Evolutionary conservation across 2,329 filamentous ascomycete genomes (phyloP).

Genomic region (Mycosphaerella sp.): DNA sequence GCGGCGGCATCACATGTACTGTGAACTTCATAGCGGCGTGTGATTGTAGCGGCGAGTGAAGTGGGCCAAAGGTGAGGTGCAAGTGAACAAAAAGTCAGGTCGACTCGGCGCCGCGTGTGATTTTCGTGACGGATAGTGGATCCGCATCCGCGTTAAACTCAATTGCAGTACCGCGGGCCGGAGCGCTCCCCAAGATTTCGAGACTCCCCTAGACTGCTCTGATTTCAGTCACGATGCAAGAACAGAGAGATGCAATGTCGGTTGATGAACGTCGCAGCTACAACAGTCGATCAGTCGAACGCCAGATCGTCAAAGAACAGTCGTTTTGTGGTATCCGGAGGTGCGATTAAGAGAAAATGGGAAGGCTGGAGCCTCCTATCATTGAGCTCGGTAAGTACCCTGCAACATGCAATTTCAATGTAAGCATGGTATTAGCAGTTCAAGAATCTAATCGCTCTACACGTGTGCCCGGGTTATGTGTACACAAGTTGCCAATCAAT

Average conservation of each 20-base stretch:
- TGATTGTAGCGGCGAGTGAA: not conserved
- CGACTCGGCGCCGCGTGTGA: not conserved
- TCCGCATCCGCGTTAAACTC: not conserved
- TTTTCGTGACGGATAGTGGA: not conserved
- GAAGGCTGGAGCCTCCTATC: not conserved
- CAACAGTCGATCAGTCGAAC: too few species aligned
- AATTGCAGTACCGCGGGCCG: too few species aligned
- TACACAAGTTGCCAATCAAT: not conserved
- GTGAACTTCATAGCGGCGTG: slow-evolving; percentile 4
- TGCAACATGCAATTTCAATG: not conserved
- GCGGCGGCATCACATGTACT: slow-evolving; percentile 7
- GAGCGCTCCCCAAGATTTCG: too few species aligned
- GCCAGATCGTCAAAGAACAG: too few species aligned
- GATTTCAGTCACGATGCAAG: too few species aligned
- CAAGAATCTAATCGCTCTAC: not conserved
- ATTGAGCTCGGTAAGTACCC: not conserved
- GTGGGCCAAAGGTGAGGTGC: not conserved
- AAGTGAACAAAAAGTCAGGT: not conserved
- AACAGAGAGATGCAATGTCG: too few species aligned
- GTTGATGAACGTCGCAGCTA: too few species aligned
- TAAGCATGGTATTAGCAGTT: not conserved
- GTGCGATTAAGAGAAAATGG: too few species aligned
- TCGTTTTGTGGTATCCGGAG: too few species aligned
- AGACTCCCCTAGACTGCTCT: too few species aligned
- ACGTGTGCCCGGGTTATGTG: not conserved